Evolutionary conservation across 2,329 filamentous ascomycete genomes (phyloP), one percentile per base, ranked within the genome.

Genomic region (Fusarium pseudonygamai): DNA sequence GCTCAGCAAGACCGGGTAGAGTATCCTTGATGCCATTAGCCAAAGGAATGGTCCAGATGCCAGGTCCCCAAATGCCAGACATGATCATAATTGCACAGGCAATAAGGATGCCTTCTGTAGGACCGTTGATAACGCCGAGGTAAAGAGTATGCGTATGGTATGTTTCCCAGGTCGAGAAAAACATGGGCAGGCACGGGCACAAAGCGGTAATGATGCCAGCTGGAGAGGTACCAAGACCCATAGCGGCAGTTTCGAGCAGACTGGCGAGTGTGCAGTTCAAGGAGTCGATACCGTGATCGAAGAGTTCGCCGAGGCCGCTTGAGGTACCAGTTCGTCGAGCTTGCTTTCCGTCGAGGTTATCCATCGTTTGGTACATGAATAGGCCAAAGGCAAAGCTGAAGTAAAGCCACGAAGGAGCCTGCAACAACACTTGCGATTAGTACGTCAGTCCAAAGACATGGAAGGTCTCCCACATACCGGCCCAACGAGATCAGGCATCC

Each of bases 311-410:
- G 32, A 99, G 88, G 2, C 94, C 94, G 81, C 95, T 98, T 36
- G 96, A 98, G 8, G 96, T 98, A 60, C 96, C 95, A 8, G 96
- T 99, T 78, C 96, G 89, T 73, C 96, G 90, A 65, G 96, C 96
- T 85, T 99, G 96, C 85, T 99, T 99, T 77, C 96, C 96, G 82
- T 99, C 96, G 73, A 98, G 93, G 82, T 99, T 99, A 86, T 99
- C 96, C 92, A 99, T 95, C 20, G 96, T 99, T 77, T 96, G 97
- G 84, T 98, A 97, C 93, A 97, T 96, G 92, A 97, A 99, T 67
- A 99, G 88, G 45, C 96, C 96, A 74, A 97, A 89, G 4, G 95
- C 96, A 82, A 98, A 98, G 84, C 94, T 97, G 81, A 94, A 97
- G 85, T 97, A 98, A 26, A 98, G 83, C 96, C 96, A 98, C 78